Evolutionary conservation across 176 grass and related monocot genomes (phyloP).

Genomic region (Oryza rufipogon): DNA sequence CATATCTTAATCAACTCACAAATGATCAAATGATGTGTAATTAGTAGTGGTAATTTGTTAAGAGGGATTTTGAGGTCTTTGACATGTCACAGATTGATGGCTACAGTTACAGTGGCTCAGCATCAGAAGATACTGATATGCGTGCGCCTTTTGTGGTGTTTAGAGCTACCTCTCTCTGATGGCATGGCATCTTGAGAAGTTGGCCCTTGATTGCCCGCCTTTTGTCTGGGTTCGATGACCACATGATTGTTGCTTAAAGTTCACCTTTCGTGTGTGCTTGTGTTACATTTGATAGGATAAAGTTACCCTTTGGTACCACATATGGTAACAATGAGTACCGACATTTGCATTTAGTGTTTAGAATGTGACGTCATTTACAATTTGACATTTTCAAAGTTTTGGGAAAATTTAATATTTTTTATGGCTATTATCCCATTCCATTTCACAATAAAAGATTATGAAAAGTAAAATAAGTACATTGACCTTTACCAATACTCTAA

Average conservation of each 20-base stretch:
- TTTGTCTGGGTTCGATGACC: too few species aligned
- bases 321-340: neutral
- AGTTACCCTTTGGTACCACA: neutral
- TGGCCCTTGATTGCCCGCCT: neutral
- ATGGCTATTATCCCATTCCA: too few species aligned
- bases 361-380: neutral
- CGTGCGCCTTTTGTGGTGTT: neutral
- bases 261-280: neutral
- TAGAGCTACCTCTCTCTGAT: neutral
- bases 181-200: neutral
- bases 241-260: neutral
- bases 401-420: too few species aligned
- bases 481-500: too few species aligned
- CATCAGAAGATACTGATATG: neutral
- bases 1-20: neutral
- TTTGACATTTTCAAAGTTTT: neutral
- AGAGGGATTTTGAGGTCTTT: neutral
- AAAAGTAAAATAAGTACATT: too few species aligned
- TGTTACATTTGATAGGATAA: neutral
- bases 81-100: neutral
- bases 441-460: too few species aligned
- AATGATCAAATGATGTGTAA: neutral
- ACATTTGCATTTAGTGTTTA: neutral
- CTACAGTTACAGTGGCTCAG: neutral
- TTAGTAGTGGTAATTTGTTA: neutral